Percentiles rank a stretch among this genome's conserved stretches.
Conservation (phyloP, 1,284 basidiomycete species). For the Xerocomus amazonicus region DNA sequence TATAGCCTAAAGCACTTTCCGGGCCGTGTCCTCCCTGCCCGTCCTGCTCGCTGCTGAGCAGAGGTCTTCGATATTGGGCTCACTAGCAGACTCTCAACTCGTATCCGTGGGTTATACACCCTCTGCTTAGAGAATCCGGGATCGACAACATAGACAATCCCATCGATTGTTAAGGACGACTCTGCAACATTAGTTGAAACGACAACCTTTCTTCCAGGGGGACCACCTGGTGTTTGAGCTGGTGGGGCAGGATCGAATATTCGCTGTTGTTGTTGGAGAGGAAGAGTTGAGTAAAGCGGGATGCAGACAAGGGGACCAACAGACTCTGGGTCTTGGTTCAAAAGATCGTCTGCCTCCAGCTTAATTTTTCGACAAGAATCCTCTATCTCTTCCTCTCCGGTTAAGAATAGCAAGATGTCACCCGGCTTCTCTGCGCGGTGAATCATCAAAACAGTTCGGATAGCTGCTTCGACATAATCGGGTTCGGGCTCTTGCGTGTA, state of each 20-base stretch:
- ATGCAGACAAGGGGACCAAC: constrained; percentile 88
- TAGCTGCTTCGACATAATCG: constrained; percentile 97
- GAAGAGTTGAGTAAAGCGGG: constrained; percentile 91
- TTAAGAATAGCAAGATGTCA: constrained; percentile 93
- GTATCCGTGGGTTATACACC: constrained; percentile 94
- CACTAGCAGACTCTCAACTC: constrained; percentile 92
- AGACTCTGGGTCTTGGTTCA: constrained; percentile 64
- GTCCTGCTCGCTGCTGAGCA: constrained; percentile 93
- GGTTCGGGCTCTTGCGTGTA: constrained; percentile 95
- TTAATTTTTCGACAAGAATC: constrained; percentile 95
- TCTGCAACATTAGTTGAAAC: constrained; percentile 98
- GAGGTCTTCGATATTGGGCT: constrained; percentile 96
- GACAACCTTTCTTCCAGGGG: constrained; percentile 91
- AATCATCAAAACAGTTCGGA: constrained; percentile 95
- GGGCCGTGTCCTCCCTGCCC: constrained; percentile 92
- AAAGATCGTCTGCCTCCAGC: constrained; percentile 79
- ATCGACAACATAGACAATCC: constrained; percentile 98
- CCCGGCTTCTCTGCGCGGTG: constrained; percentile 94
- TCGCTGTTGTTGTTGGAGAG: constrained; percentile 89
- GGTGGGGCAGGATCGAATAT: constrained; percentile 89
- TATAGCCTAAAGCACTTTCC: constrained; percentile 98
- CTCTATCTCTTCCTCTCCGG: constrained; percentile 98
- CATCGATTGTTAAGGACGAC: constrained; percentile 96
- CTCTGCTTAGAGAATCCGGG: constrained; percentile 98
- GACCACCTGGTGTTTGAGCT: constrained; percentile 59